Evolutionary conservation across 2,329 filamentous ascomycete species (phyloP).

Genomic region (Aspergillus ochraceus): DNA sequence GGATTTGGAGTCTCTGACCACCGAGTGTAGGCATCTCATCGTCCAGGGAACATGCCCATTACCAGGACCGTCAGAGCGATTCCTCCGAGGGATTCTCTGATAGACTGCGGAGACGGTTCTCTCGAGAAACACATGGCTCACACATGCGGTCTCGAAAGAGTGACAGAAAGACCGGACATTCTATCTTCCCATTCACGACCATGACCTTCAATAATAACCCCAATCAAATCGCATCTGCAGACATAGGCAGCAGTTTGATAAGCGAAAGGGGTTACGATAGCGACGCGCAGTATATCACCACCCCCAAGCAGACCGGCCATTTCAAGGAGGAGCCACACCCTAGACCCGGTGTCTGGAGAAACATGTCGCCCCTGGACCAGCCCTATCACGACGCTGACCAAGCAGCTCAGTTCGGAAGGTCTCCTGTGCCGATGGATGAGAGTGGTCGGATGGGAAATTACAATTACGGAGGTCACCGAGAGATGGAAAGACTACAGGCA

Average conservation of each 20-base stretch:
- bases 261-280: conserved; percentile 44
- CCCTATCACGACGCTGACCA: conserved; percentile 5
- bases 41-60: conserved; percentile 8
- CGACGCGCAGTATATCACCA: conserved; percentile 41
- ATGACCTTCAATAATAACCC: conserved; percentile 11
- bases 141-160: conserved; percentile 11
- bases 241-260: conserved; percentile 35
- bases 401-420: conserved; percentile 3
- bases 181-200: conserved; percentile 22
- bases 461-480: not conserved
- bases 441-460: conserved; percentile 1
- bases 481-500: conserved; percentile 5
- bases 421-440: conserved; percentile 3
- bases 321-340: conserved; percentile 9
- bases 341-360: conserved; percentile 9
- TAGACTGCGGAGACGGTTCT: conserved; percentile 34
- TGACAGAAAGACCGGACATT: conserved; percentile 17
- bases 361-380: conserved; percentile 9
- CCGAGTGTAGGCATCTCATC: conserved; percentile 9
- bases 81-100: conserved; percentile 27
- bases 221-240: conserved; percentile 13
- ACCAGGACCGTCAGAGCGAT: conserved; percentile 8
- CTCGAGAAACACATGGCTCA: conserved; percentile 28
- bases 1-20: conserved; percentile 1
- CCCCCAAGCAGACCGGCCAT: conserved; percentile 28